phyloP scores from a whole-genome alignment of 73 alveolate genomes.

The Uronychia setigera region DNA sequence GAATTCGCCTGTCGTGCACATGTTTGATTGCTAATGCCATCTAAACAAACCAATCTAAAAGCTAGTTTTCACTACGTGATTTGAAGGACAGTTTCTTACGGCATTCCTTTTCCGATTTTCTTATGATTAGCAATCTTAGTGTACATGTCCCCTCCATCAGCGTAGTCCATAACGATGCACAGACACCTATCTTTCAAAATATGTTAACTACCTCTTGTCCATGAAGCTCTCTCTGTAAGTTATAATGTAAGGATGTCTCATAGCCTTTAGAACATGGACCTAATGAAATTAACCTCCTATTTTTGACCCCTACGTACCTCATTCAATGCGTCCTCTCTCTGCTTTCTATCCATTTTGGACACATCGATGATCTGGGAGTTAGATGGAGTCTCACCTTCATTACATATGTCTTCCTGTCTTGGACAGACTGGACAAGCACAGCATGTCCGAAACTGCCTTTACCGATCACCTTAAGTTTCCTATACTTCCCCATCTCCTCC shows the following conservation, averaged over 20 bases:
- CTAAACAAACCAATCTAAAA: conserved; percentile 97
- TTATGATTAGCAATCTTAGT: conserved; percentile 87
- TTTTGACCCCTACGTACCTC: conserved; percentile 32
- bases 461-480: conserved; percentile 51
- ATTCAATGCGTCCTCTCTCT: conserved; percentile 88
- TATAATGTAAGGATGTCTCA: conserved; percentile 95
- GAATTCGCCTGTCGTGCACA: conserved; percentile 94
- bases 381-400: conserved; percentile 59
- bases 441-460: conserved; percentile 95
- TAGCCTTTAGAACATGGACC: conserved; percentile 86
- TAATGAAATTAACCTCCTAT: not conserved
- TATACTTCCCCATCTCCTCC: conserved; percentile 70
- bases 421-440: conserved; percentile 77
- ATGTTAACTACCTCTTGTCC: conserved; percentile 69
- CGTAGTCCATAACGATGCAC: conserved; percentile 98
- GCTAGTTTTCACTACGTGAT: conserved; percentile 76
- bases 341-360: conserved; percentile 85
- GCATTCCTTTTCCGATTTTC: conserved; percentile 59
- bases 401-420: conserved; percentile 76
- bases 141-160: conserved; percentile 98
- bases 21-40: conserved; percentile 97
- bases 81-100: not conserved
- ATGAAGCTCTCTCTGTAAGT: conserved; percentile 92
- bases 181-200: conserved; percentile 69
- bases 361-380: conserved; percentile 75